phyloP scores from a whole-genome alignment of 163 green algal species.

The Volvox carteri region DNA sequence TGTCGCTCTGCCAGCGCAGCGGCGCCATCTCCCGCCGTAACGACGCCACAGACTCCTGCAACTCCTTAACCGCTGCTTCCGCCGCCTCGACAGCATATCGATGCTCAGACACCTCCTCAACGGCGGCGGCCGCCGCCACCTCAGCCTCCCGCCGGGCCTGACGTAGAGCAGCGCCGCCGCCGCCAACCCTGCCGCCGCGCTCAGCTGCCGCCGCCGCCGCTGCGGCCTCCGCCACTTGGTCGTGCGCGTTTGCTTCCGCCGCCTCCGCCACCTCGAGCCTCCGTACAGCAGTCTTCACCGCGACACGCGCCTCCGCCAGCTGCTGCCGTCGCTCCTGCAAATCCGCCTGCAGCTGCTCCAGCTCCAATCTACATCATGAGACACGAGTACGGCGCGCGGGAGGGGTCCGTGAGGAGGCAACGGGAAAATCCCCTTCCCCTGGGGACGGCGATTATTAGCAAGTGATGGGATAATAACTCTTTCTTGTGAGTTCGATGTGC shows the following conservation, averaged over 20 bases:
- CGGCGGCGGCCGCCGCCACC: constrained; percentile 1
- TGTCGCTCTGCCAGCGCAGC: constrained; percentile 30
- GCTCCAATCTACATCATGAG: too few species aligned
- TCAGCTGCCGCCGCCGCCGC: neutral
- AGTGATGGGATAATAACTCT: too few species aligned
- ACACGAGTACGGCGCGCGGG: too few species aligned
- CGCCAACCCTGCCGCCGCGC: neutral
- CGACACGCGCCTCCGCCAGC: constrained; percentile 3
- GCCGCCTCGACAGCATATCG: neutral
- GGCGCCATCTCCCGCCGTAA: constrained; percentile 27
- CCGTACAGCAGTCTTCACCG: neutral
- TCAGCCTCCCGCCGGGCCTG: constrained; percentile 25
- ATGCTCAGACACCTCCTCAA: neutral
- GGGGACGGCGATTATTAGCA: too few species aligned
- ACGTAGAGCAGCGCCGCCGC: neutral
- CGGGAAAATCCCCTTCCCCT: too few species aligned
- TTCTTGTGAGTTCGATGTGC: too few species aligned
- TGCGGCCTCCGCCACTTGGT: neutral
- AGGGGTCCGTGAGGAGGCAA: too few species aligned
- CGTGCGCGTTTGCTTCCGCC: neutral
- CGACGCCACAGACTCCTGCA: neutral
- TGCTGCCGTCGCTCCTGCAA: neutral
- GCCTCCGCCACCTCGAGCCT: neutral
- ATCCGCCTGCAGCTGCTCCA: constrained; percentile 30
- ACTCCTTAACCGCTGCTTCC: constrained; percentile 1